These are phyloP conservation scores for Amanita phalloides DNA, from an alignment of 768 basidiomycete genomes.

Conservation along the genomic window DNA sequence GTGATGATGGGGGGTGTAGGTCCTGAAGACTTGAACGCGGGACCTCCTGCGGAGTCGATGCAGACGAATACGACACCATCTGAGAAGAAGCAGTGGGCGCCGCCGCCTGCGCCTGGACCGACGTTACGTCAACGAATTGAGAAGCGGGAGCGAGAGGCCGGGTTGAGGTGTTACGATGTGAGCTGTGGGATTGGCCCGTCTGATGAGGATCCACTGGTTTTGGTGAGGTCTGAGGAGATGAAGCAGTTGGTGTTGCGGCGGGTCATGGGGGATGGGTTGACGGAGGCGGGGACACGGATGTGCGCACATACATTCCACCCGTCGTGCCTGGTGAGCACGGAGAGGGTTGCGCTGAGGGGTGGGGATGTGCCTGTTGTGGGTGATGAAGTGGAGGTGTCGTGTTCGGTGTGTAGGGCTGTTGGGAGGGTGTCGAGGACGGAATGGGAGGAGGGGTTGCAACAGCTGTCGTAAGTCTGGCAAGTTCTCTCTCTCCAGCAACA, in stretches of 20 bases:
- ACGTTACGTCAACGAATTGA: slow-evolving; percentile 70
- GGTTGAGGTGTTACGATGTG: slow-evolving; percentile 60
- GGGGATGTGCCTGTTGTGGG: slow-evolving; percentile 29
- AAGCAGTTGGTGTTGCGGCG: slow-evolving; percentile 29
- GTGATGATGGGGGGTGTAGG: background rate
- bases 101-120: slow-evolving; percentile 54
- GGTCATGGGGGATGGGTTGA: slow-evolving; percentile 10
- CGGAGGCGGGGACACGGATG: slow-evolving; percentile 16
- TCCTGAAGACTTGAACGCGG: slow-evolving; percentile 3
- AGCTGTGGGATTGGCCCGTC: slow-evolving; percentile 69
- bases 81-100: slow-evolving; percentile 41
- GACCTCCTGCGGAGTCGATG: background rate
- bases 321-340: slow-evolving; percentile 60
- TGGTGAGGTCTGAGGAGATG: slow-evolving; percentile 16
- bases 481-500: background rate
- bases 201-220: slow-evolving; percentile 53
- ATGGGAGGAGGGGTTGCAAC: slow-evolving; percentile 41
- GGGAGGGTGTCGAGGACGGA: slow-evolving; percentile 49
- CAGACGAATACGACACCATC: slow-evolving; percentile 1
- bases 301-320: slow-evolving; percentile 67
- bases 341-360: slow-evolving; percentile 54
- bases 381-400: slow-evolving; percentile 53
- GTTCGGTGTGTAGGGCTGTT: slow-evolving; percentile 59
- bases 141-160: slow-evolving; percentile 59
- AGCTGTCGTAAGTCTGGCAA: slow-evolving; percentile 9